Conservation (phyloP, 1,284 basidiomycete species). For the Dichomitus squalens region DNA sequence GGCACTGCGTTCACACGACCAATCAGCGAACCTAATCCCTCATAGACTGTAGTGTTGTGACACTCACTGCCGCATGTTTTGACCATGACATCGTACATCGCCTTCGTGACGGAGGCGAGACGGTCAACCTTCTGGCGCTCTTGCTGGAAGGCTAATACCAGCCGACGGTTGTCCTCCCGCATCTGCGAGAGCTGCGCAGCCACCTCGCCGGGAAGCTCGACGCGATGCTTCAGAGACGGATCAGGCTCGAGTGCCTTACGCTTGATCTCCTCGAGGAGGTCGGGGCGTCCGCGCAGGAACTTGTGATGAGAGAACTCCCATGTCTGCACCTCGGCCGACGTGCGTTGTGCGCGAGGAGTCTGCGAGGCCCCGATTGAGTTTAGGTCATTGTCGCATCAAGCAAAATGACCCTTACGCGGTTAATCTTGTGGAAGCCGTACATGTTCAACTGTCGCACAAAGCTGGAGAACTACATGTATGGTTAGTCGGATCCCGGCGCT, state of each 20-base stretch:
- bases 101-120: constrained; percentile 41
- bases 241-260: constrained; percentile 82
- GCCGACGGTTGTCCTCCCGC: constrained; percentile 66
- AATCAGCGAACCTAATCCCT: not conserved
- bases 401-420: constrained; percentile 52
- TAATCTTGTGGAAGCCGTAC: constrained; percentile 88
- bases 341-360: constrained; percentile 83
- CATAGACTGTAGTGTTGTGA: not conserved
- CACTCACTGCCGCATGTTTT: constrained; percentile 52
- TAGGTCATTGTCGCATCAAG: not conserved
- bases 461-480: constrained; percentile 69
- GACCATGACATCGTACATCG: constrained; percentile 60
- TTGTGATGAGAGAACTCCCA: constrained; percentile 92
- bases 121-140: constrained; percentile 51
- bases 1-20: constrained; percentile 45
- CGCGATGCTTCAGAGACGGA: constrained; percentile 62
- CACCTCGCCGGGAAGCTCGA: constrained; percentile 79
- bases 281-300: constrained; percentile 80
- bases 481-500: not conserved
- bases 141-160: constrained; percentile 51
- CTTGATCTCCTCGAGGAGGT: constrained; percentile 84
- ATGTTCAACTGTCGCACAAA: constrained; percentile 91
- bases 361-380: constrained; percentile 33
- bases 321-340: constrained; percentile 77
- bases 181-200: constrained; percentile 67